Evolutionary conservation across 805 yeast species (phyloP), one percentile per base, ranked within the genome.

Genomic region (Ogataea salicorniae): DNA sequence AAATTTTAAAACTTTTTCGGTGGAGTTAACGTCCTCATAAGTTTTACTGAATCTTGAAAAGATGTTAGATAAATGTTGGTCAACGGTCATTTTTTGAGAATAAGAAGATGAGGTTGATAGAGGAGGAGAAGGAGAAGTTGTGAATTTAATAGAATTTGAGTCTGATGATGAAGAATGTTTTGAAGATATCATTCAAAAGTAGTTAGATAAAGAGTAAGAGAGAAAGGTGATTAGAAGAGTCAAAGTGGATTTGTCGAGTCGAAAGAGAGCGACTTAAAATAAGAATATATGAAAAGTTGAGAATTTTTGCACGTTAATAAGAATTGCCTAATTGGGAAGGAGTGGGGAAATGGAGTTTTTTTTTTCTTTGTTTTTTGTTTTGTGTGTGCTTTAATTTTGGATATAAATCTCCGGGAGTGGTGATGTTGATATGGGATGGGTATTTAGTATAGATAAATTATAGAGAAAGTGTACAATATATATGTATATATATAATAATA

Each of bases 1-100:
- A 43, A 62, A 63, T 41, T 64, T 64, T 48, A 73, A 58, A 40
- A 59, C 65, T 43, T 64, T 62, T 26, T 61, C 66, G 20, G 56
- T 57, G n/a, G 59, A 44, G 36, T 50, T 60, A 18, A 54, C 56
- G 23, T 66, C 65, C 14, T 65, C 60, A 45, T 71, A 60, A 29
- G 54, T 54, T 20, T 66, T 61, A 2, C 80, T 73, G 54, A 62
- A 74, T 47, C 69, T 70, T 41, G 67, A 67, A 56, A 74, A 76
- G 17, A 76, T 73, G 41, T 69, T 73, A 9, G 58, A 46, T 15
- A 59, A 43, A 29, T 58, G 51, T 26, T 46, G 20, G 39, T 60
- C 63, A 17, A 58, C 43, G 15, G 47, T 26, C 31, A 26, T 26
- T 7, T 3, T 29, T 33, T 51, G 33, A 14, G 46, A 40, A 33